Conservation (phyloP, 148 eudicot species). For the Beta vulgaris region DNA sequence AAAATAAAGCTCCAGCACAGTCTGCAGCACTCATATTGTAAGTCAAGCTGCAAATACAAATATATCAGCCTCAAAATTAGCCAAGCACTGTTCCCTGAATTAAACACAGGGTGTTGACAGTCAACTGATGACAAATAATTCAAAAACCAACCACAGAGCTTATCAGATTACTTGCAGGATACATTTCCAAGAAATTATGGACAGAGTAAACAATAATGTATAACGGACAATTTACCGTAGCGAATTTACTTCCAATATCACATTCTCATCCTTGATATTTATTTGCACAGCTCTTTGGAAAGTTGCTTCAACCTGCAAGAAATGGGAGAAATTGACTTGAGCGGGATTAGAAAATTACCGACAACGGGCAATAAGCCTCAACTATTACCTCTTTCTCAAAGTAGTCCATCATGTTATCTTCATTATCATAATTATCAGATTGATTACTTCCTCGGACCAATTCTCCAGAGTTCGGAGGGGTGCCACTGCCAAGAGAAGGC, state of each 20-base stretch:
- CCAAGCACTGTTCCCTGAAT: background rate
- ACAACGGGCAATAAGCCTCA: background rate
- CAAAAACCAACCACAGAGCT: background rate
- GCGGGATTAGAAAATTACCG: conserved; percentile 1
- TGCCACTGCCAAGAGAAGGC: conserved; percentile 38
- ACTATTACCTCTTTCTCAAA: conserved; percentile 82
- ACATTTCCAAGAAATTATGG: background rate
- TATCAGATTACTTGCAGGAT: background rate
- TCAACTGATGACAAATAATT: background rate
- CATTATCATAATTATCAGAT: conserved; percentile 49
- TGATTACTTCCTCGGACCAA: conserved; percentile 46
- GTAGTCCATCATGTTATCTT: conserved; percentile 58
- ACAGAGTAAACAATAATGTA: background rate
- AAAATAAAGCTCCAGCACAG: conserved; percentile 86
- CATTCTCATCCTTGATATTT: conserved; percentile 64
- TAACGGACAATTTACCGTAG: conserved; percentile 51
- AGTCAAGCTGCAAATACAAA: conserved; percentile 53
- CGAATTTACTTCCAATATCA: conserved; percentile 82
- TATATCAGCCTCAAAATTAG: conserved; percentile 1
- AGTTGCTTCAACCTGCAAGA: conserved; percentile 81
- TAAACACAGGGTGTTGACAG: background rate
- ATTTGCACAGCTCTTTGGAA: conserved; percentile 82
- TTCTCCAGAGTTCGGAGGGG: conserved; percentile 70
- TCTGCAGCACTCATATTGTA: conserved; percentile 76
- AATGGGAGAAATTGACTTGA: conserved; percentile 12